A percentile compares a stretch with the other conserved stretches of the same genome.
phyloP scores from a whole-genome alignment of 108 stramenopile genomes.

The Asterionellopsis glacialis region DNA sequence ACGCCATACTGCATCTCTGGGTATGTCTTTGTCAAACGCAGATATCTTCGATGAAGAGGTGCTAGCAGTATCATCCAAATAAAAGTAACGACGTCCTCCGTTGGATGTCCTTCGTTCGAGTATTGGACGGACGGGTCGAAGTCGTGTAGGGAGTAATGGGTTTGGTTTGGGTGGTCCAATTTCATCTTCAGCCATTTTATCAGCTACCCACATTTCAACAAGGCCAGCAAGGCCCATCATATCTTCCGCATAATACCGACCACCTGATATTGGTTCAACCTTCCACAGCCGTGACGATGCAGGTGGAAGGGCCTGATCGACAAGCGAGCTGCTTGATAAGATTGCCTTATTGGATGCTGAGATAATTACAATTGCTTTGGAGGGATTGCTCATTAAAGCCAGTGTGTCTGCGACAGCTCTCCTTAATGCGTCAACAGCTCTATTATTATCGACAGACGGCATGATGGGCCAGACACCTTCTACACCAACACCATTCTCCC shows the following conservation, averaged over 20 bases:
- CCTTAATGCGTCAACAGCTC: conserved; percentile 27
- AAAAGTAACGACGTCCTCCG: conserved; percentile 25
- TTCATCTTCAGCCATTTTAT: conserved; percentile 45
- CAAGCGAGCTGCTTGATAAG: conserved; percentile 13
- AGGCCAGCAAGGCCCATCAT: conserved; percentile 35
- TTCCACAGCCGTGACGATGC: conserved; percentile 51
- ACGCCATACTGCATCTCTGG: conserved; percentile 9
- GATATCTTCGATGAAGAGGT: no score
- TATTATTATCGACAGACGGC: conserved; percentile 41
- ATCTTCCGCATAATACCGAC: conserved; percentile 49
- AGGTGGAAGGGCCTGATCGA: conserved; percentile 42
- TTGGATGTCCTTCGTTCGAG: conserved; percentile 17
- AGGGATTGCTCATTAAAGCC: conserved; percentile 43
- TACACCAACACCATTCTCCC: conserved; percentile 39
- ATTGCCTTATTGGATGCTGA: conserved; percentile 55
- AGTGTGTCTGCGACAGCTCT: conserved; percentile 36
- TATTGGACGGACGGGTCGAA: conserved; percentile 45
- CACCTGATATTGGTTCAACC: conserved; percentile 50
- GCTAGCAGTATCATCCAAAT: background rate
- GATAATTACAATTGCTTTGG: conserved; percentile 46
- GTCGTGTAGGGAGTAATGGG: conserved; percentile 50
- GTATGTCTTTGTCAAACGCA: conserved; percentile 13
- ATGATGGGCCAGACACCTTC: conserved; percentile 52
- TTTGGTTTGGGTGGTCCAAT: conserved; percentile 59
- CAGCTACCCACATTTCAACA: conserved; percentile 42